Base-by-base conservation (phyloP, 345 rosid species). In the Eutrema heterophyllum region DNA sequence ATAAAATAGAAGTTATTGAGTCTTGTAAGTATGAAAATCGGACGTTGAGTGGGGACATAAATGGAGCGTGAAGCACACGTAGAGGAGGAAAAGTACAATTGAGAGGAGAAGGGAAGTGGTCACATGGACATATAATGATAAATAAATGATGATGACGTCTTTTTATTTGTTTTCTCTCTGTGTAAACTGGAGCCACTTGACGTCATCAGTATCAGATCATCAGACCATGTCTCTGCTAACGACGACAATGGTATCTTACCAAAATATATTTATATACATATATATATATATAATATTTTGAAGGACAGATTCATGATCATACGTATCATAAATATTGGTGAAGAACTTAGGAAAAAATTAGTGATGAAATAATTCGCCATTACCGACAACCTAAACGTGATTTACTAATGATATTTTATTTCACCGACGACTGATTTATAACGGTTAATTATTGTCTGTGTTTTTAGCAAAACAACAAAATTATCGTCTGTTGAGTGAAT, bases 71-170 rank as follows among this genome's bases (percentile, higher is more conserved):
- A 9, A 44, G 27, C 27, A 75, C 49, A 53, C 61, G 69, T 2
- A 66, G 14, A 38, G 13, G 48, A 53, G 39, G 4, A 24, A 57
- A 13, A 14, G 27, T 5, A 38, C 3, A 32, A 6, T 7, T 35
- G 67, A 30, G 72, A 46, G 64, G 43, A 56, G 32, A 49, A 64
- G 40, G 32, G 32, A 39, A 67, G 68, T 70, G 61, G 65, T 64
- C 75, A 76, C 71, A 68, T 68, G 69, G 69, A 51, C 18, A 16
- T 16, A 29, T 10, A 24, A n/a, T 8, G 56, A 53, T 57, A 57
- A 35, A 15, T 9, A 57, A 77, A 64, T 70, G 80, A 64, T 57
- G 76, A 67, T 77, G 76, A 77, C 68, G 76, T 69, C 69, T 48
- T 66, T 21, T 35, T 52, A 10, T 15, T 18, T 40, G 27, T 40